Conservation (phyloP, 805 yeast species). For the Candida boleticola region DNA sequence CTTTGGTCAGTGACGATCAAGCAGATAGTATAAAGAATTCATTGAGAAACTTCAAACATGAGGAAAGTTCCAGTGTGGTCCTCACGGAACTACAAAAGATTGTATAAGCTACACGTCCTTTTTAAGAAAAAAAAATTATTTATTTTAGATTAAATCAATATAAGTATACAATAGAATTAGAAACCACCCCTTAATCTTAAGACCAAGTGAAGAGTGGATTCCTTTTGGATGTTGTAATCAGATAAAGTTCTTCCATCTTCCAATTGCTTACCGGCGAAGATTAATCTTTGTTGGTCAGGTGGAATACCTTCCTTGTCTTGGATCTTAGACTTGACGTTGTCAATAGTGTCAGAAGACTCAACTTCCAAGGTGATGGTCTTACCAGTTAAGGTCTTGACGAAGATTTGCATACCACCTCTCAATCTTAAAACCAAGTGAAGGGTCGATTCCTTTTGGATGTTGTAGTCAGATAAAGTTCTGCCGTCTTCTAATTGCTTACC, state of each 20-base stretch:
- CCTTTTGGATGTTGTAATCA: constrained; percentile 98
- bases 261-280: constrained; percentile 96
- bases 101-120: neutral
- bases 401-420: constrained; percentile 76
- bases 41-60: constrained; percentile 15
- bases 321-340: constrained; percentile 93
- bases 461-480: constrained; percentile 93
- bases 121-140: neutral
- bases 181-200: constrained; percentile 96
- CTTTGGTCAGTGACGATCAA: constrained; percentile 11
- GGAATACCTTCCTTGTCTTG: constrained; percentile 98
- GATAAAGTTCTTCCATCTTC: constrained; percentile 95
- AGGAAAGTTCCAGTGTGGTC: constrained; percentile 51
- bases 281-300: constrained; percentile 95
- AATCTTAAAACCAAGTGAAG: constrained; percentile 93
- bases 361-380: constrained; percentile 17
- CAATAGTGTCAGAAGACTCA: constrained; percentile 79
- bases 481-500: constrained; percentile 98
- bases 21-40: constrained; percentile 10
- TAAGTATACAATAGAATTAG: constrained; percentile 15
- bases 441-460: constrained; percentile 96
- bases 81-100: constrained; percentile 23
- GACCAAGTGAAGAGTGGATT: constrained; percentile 93
- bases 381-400: constrained; percentile 29
- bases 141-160: neutral